Percentiles rank a stretch among this genome's conserved stretches.
Evolutionary conservation across 2,329 filamentous ascomycete genomes (phyloP).

Genomic region (Emydomyces testavorans): DNA sequence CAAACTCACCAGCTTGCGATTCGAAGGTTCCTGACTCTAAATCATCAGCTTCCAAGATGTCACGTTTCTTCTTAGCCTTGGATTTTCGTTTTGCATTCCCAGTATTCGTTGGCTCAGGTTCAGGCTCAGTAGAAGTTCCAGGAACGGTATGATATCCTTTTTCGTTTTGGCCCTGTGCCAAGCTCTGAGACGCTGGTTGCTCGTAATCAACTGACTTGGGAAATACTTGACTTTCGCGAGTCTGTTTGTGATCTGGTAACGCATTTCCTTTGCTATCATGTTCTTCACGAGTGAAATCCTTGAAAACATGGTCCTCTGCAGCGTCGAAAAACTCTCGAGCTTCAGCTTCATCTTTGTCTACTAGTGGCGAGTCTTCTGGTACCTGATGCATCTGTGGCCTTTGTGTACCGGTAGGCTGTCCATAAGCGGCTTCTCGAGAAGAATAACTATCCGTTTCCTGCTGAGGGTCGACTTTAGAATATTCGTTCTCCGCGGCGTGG

Average conservation of each 20-base stretch:
- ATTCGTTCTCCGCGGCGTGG: neutral
- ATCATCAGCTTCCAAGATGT: neutral
- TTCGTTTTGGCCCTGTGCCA: neutral
- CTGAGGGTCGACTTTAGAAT: neutral
- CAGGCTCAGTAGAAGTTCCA: neutral
- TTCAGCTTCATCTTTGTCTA: neutral
- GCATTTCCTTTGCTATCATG: neutral
- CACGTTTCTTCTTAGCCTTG: constrained; percentile 14
- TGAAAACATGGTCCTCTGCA: constrained; percentile 13
- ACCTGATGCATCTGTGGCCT: neutral
- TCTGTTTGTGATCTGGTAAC: neutral
- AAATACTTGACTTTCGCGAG: neutral
- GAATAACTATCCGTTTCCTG: neutral
- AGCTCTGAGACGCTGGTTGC: neutral
- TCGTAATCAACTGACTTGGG: neutral
- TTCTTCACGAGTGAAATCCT: neutral
- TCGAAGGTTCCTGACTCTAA: neutral
- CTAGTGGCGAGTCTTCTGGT: neutral
- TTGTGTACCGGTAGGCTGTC: neutral
- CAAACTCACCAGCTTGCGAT: neutral
- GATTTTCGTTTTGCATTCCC: constrained; percentile 16
- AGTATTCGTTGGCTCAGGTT: constrained; percentile 3
- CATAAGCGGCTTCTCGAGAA: neutral
- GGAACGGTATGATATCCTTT: neutral
- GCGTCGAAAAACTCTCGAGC: constrained; percentile 12